Evolutionary conservation across 139 green algal species (phyloP).

Genomic region (Chlamydomonas urium): DNA sequence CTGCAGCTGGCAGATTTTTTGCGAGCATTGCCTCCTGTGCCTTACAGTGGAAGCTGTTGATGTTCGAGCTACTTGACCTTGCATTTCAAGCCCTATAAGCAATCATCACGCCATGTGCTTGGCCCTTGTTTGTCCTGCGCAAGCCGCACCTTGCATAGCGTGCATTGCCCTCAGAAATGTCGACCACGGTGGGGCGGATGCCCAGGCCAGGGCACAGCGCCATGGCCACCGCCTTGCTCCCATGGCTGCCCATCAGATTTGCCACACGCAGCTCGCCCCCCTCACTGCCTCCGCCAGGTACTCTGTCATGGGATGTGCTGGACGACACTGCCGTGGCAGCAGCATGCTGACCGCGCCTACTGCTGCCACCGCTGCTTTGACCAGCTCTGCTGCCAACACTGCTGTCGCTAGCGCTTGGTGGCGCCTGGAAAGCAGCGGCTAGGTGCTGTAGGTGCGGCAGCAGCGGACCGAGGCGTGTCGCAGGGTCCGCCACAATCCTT

Average conservation of each 20-base stretch:
- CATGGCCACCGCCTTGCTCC: conserved; percentile 11
- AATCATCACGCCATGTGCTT: too few species aligned
- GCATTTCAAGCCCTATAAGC: too few species aligned
- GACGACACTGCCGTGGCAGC: background rate
- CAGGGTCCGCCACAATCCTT: background rate
- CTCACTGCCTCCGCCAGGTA: background rate
- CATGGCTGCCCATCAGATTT: conserved; percentile 11
- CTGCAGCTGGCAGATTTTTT: too few species aligned
- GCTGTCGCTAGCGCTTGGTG: background rate
- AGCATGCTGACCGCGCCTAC: background rate
- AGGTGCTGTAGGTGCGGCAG: background rate
- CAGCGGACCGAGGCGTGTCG: background rate
- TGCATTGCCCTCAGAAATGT: conserved; percentile 10
- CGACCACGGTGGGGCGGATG: background rate
- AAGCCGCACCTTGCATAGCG: background rate
- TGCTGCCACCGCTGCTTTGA: background rate
- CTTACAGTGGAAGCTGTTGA: too few species aligned
- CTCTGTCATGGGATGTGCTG: too few species aligned
- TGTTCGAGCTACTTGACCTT: too few species aligned
- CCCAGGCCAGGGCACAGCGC: background rate
- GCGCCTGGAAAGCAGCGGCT: background rate
- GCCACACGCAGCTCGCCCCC: background rate
- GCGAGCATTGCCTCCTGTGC: too few species aligned
- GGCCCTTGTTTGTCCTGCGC: too few species aligned
- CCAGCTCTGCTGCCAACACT: background rate